Conservation (phyloP, 2,329 filamentous ascomycete species). For the Massarina eburnea region DNA sequence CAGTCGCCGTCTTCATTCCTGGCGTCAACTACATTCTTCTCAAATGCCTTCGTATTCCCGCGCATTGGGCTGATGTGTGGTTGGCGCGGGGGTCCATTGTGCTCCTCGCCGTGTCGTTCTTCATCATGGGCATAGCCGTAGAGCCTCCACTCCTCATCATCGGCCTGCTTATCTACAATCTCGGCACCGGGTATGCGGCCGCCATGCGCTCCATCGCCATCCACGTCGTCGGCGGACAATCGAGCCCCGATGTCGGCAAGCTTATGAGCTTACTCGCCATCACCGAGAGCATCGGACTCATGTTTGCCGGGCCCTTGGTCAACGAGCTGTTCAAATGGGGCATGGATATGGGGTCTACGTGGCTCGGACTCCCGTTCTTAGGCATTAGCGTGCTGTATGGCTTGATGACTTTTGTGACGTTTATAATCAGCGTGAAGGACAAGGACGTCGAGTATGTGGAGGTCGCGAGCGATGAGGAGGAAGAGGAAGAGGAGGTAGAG, state of each 20-base stretch:
- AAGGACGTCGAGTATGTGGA: constrained; percentile 22
- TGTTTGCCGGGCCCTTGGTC: constrained; percentile 51
- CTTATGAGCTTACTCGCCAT: constrained; percentile 54
- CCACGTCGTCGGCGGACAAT: constrained; percentile 50
- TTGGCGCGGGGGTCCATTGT: constrained; percentile 50
- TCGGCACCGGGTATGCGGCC: constrained; percentile 52
- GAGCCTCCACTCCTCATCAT: constrained; percentile 46
- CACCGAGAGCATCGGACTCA: constrained; percentile 50
- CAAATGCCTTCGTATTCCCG: constrained; percentile 37
- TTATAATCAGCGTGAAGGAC: constrained; percentile 28
- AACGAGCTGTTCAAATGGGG: constrained; percentile 51
- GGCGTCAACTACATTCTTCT: constrained; percentile 43
- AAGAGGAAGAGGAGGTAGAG: constrained; percentile 10
- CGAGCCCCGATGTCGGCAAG: constrained; percentile 47
- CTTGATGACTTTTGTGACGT: constrained; percentile 29
- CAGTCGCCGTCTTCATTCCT: constrained; percentile 52
- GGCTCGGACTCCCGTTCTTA: constrained; percentile 52
- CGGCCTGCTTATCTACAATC: constrained; percentile 50
- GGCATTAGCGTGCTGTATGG: constrained; percentile 25
- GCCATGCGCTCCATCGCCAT: constrained; percentile 52
- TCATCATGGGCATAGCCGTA: constrained; percentile 51
- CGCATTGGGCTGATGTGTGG: constrained; percentile 49
- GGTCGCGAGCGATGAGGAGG: constrained; percentile 17
- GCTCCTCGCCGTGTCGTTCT: constrained; percentile 47
- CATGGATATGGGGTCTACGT: constrained; percentile 48